These are phyloP conservation scores for Colletotrichum abscissum DNA, from an alignment of 2,329 filamentous ascomycete species.

Conservation along the genomic window DNA sequence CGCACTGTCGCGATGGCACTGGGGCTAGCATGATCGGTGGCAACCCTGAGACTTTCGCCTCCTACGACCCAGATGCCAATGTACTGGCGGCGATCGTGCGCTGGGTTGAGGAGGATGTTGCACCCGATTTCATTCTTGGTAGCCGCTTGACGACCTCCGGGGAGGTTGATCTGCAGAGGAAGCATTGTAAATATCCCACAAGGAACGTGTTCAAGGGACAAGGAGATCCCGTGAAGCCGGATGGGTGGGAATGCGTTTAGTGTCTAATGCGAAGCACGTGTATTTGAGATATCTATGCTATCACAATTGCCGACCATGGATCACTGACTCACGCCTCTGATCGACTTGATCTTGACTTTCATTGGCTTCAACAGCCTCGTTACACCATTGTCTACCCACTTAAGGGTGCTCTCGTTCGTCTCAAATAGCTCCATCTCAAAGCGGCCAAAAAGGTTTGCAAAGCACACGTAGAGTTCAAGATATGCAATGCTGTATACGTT, in stretches of 20 bases:
- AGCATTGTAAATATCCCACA: constrained; percentile 48
- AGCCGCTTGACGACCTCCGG: constrained; percentile 42
- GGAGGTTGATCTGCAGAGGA: constrained; percentile 44
- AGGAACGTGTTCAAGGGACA: constrained; percentile 45
- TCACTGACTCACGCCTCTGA: background rate
- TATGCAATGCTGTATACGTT: background rate
- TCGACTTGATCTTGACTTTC: background rate
- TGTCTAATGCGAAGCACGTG: background rate
- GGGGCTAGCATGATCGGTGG: constrained; percentile 52
- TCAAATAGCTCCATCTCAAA: background rate
- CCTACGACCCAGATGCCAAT: constrained; percentile 51
- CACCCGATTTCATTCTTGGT: constrained; percentile 52
- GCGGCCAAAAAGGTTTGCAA: background rate
- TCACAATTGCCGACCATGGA: background rate
- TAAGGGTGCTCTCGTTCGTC: background rate
- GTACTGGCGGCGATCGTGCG: constrained; percentile 59
- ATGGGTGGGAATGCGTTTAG: constrained; percentile 44
- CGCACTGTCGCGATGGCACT: constrained; percentile 59
- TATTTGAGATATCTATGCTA: background rate
- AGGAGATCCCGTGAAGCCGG: constrained; percentile 40
- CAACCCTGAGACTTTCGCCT: constrained; percentile 31
- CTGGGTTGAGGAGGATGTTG: constrained; percentile 60
- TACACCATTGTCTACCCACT: background rate
- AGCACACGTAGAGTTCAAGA: background rate
- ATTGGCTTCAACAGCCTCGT: background rate